A percentile compares a stretch with the other conserved stretches of the same genome.
These are phyloP conservation scores for Gaertneriomyces semiglobifer DNA, from an alignment of 192 early-diverging fungal species.

Conservation along the genomic window DNA sequence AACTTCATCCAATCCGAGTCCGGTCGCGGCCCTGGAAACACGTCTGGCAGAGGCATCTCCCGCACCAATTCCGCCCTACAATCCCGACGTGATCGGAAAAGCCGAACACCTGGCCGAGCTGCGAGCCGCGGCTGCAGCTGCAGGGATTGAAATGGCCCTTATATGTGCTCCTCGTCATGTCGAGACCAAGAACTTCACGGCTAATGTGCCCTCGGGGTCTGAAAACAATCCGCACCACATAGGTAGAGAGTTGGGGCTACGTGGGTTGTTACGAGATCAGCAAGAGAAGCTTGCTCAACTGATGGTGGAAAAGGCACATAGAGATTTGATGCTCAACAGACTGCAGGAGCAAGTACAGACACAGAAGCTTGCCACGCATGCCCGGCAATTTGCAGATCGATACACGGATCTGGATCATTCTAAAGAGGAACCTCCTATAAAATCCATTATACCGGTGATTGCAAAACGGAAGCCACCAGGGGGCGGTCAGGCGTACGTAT, in stretches of 20 bases:
- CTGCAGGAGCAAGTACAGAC: constrained; percentile 6
- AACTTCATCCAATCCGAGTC: too few relatives aligned
- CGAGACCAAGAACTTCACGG: neutral
- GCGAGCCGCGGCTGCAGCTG: neutral
- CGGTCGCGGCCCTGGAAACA: too few relatives aligned
- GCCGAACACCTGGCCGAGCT: neutral
- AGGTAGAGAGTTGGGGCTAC: neutral
- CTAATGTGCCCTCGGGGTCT: too few relatives aligned
- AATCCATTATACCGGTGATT: too few relatives aligned
- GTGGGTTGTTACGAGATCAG: constrained; percentile 3
- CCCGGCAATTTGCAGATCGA: too few relatives aligned
- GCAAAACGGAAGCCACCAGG: too few relatives aligned
- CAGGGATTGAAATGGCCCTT: constrained; percentile 3
- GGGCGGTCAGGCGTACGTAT: too few relatives aligned
- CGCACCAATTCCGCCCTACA: constrained; percentile 11
- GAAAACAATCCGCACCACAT: neutral
- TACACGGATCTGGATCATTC: too few relatives aligned
- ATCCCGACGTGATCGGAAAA: constrained; percentile 9
- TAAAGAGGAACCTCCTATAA: too few relatives aligned
- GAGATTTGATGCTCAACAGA: constrained; percentile 7
- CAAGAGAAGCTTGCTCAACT: constrained; percentile 13
- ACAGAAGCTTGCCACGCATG: neutral
- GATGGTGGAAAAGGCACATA: constrained; percentile 17
- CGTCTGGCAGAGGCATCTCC: too few relatives aligned
- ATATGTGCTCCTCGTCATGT: neutral